Conservation (phyloP, 2,329 filamentous ascomycete genomes). For the Aspergillus neotritici region DNA sequence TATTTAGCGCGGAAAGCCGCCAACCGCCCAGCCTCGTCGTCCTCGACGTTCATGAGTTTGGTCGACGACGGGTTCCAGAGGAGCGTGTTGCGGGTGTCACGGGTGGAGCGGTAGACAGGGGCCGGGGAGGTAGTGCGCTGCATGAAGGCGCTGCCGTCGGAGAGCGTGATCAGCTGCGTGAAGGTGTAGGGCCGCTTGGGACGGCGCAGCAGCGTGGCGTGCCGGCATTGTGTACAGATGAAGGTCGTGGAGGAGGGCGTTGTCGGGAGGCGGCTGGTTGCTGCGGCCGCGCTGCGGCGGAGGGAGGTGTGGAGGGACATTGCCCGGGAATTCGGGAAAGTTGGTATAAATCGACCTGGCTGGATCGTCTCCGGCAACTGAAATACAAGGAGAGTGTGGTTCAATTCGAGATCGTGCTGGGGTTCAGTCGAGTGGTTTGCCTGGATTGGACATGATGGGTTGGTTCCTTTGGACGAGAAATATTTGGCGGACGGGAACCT, state of each 20-base stretch:
- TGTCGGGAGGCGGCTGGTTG: conserved; percentile 15
- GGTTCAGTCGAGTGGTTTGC: no score
- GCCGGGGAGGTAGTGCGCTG: conserved; percentile 47
- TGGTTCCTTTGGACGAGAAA: conserved; percentile 26
- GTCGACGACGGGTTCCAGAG: conserved; percentile 85
- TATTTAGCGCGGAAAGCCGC: conserved; percentile 80
- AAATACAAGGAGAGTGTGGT: neutral
- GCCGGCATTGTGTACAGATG: conserved; percentile 59
- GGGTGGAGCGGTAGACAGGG: conserved; percentile 58
- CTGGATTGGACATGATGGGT: neutral
- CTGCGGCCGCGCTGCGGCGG: conserved; percentile 29
- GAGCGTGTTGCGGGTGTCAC: conserved; percentile 83
- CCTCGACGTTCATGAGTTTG: conserved; percentile 79
- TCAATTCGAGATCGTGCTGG: no score
- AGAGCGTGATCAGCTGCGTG: conserved; percentile 91
- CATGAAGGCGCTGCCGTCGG: conserved; percentile 74
- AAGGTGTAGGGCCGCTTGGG: conserved; percentile 93
- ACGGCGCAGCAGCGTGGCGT: conserved; percentile 78
- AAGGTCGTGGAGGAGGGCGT: conserved; percentile 30
- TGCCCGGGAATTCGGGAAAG: conserved; percentile 1
- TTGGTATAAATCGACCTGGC: neutral
- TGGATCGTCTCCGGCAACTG: neutral
- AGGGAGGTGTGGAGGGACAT: conserved; percentile 35
- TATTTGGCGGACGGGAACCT: conserved; percentile 22
- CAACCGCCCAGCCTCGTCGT: conserved; percentile 88